Conservation (phyloP, 1,284 basidiomycete genomes). For the Naganishia sp. region DNA sequence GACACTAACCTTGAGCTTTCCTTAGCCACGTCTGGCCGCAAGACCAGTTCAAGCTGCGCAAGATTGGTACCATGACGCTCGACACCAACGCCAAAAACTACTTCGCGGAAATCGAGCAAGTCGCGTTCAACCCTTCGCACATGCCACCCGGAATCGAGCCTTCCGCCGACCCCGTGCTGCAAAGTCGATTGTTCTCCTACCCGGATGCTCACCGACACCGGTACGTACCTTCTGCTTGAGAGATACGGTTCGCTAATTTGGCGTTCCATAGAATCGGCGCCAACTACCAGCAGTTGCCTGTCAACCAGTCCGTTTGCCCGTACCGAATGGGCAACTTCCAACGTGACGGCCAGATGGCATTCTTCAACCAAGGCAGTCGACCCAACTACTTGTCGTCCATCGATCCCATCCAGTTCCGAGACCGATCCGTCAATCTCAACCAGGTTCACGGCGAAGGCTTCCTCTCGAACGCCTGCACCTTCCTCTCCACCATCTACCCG, state of each 20-base stretch:
- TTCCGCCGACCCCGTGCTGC: constrained; percentile 84
- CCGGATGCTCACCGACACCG: constrained; percentile 88
- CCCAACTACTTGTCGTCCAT: constrained; percentile 84
- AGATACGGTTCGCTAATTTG: background rate
- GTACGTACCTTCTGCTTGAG: background rate
- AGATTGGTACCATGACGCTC: constrained; percentile 79
- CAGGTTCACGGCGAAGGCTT: constrained; percentile 67
- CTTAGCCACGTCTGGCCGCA: constrained; percentile 90
- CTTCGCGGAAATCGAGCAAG: constrained; percentile 75
- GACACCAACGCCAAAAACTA: constrained; percentile 72
- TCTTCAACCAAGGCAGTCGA: constrained; percentile 74
- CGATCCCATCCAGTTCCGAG: constrained; percentile 46
- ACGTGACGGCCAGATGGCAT: constrained; percentile 60
- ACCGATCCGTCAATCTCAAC: constrained; percentile 44
- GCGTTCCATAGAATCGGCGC: constrained; percentile 41
- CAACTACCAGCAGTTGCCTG: constrained; percentile 87
- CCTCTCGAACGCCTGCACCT: constrained; percentile 68
- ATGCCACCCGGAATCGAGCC: constrained; percentile 83
- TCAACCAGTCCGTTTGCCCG: constrained; percentile 74
- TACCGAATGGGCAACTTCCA: constrained; percentile 75
- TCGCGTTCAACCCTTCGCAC: constrained; percentile 68
- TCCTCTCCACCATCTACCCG: constrained; percentile 75
- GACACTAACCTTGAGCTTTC: constrained; percentile 68
- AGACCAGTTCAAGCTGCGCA: constrained; percentile 78
- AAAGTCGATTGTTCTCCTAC: constrained; percentile 92